phyloP scores from a whole-genome alignment of 768 basidiomycete genomes.

The Grammothele lineata region DNA sequence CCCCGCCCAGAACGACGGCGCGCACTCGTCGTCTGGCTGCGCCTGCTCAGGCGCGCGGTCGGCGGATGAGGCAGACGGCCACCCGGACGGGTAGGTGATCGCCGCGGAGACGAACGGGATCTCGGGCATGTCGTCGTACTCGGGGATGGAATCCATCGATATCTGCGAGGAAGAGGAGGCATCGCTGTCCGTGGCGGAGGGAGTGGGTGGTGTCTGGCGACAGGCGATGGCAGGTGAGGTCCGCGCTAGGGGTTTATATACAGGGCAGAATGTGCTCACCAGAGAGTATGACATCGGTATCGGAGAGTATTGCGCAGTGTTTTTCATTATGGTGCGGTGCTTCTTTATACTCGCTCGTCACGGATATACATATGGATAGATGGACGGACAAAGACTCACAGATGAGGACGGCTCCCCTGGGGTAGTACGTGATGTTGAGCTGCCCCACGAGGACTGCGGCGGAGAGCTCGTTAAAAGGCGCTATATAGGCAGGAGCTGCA shows the following conservation, averaged over 20 bases:
- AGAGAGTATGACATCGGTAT: conserved; percentile 18
- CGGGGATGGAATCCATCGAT: conserved; percentile 19
- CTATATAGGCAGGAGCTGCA: too few species aligned
- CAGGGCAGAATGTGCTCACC: conserved; percentile 3
- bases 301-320: not conserved
- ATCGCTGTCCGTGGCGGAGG: conserved; percentile 16
- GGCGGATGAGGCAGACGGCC: conserved; percentile 7
- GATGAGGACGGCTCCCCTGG: conserved; percentile 10
- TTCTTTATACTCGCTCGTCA: not conserved
- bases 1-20: conserved; percentile 34
- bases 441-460: conserved; percentile 19
- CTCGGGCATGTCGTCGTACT: conserved; percentile 24
- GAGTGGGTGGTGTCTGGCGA: conserved; percentile 16
- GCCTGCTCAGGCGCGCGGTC: conserved; percentile 10
- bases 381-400: conserved; percentile 3
- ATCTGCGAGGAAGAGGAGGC: conserved; percentile 19
- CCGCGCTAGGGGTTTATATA: not conserved
- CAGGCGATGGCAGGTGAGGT: not conserved
- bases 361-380: too few species aligned
- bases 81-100: conserved; percentile 9
- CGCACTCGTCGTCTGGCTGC: conserved; percentile 15
- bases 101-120: conserved; percentile 23
- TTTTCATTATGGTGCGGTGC: conserved; percentile 1
- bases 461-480: too few species aligned
- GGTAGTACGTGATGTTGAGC: conserved; percentile 11